Evolutionary conservation across 108 stramenopile genomes (phyloP).

Genomic region (Nitzschia sp.): DNA sequence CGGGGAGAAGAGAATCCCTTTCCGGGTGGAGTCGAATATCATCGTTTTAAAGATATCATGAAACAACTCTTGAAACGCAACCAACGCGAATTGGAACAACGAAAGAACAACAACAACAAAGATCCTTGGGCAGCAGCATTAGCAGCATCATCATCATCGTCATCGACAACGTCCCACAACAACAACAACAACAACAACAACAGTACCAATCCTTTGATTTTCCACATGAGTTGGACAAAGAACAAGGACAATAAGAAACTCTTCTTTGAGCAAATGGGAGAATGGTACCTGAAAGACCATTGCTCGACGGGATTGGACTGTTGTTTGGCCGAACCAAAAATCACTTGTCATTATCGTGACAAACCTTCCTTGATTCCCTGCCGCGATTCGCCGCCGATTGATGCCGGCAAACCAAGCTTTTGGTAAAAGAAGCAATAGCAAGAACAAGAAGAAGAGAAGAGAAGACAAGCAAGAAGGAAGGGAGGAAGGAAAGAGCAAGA

Average conservation of each 20-base stretch:
- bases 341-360: conserved; percentile 78
- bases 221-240: conserved; percentile 75
- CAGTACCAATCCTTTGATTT: conserved; percentile 34
- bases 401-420: conserved; percentile 47
- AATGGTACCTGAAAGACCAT: conserved; percentile 70
- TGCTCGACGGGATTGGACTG: conserved; percentile 46
- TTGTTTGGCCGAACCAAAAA: conserved; percentile 61
- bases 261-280: conserved; percentile 65
- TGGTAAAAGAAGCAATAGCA: too few species aligned
- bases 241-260: conserved; percentile 76
- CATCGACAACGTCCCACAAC: too few species aligned
- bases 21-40: conserved; percentile 57
- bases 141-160: background rate
- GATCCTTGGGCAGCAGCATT: background rate
- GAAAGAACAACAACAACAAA: background rate
- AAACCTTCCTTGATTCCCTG: conserved; percentile 79
- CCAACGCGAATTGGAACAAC: background rate
- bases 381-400: conserved; percentile 54
- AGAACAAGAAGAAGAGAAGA: too few species aligned
- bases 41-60: conserved; percentile 36
- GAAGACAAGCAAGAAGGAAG: too few species aligned
- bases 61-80: conserved; percentile 18
- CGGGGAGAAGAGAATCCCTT: conserved; percentile 38
- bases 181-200: conserved; percentile 24
- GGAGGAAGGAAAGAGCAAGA: too few species aligned